phyloP scores from a whole-genome alignment of 495 filamentous ascomycete species.

The Penicillium steckii region DNA sequence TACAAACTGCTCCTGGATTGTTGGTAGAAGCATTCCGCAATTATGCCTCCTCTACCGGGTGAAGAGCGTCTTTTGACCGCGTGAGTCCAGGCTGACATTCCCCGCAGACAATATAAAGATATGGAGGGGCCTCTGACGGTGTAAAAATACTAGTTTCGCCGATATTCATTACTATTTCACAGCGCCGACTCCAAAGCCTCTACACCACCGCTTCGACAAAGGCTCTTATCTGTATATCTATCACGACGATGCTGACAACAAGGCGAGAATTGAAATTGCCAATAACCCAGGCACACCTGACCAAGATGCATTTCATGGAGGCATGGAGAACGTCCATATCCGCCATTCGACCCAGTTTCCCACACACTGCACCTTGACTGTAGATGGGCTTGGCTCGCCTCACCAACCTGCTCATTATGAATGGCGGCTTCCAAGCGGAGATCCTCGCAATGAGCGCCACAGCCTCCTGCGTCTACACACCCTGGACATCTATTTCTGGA shows the following conservation, averaged over 20 bases:
- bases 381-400: slow-evolving; percentile 53
- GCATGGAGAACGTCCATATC: slow-evolving; percentile 62
- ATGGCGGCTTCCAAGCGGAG: slow-evolving; percentile 76
- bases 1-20: no score
- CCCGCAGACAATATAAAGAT: slow-evolving; percentile 14
- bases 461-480: slow-evolving; percentile 77
- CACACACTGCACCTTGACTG: slow-evolving; percentile 70
- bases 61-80: slow-evolving; percentile 78
- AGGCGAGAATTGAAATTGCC: slow-evolving; percentile 77
- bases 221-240: slow-evolving; percentile 87
- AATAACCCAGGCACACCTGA: slow-evolving; percentile 84
- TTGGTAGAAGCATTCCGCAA: slow-evolving; percentile 16
- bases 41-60: slow-evolving; percentile 74
- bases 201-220: slow-evolving; percentile 86
- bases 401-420: slow-evolving; percentile 42
- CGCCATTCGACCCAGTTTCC: slow-evolving; percentile 77
- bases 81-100: slow-evolving; percentile 51
- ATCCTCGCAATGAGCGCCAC: slow-evolving; percentile 65
- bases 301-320: slow-evolving; percentile 85
- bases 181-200: slow-evolving; percentile 64
- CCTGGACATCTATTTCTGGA: slow-evolving; percentile 91
- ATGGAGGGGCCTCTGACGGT: slow-evolving; percentile 3
- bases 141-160: slow-evolving; percentile 61
- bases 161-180: slow-evolving; percentile 90
- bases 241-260: slow-evolving; percentile 64